Conservation (phyloP, 768 basidiomycete genomes). For the Suillus tomentosus region DNA sequence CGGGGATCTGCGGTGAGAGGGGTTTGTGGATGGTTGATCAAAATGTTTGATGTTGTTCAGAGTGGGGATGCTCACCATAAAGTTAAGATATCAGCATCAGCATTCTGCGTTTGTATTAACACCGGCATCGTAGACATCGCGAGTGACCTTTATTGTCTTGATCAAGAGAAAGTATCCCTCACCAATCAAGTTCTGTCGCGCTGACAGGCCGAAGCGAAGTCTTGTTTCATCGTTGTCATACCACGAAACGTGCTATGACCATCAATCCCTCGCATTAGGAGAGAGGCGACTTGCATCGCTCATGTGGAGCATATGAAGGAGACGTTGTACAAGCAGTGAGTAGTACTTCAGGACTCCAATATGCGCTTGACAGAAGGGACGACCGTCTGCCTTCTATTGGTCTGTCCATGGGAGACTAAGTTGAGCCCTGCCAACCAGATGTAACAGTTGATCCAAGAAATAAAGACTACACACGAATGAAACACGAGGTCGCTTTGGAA, state of each 20-base stretch:
- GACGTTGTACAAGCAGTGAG: background rate
- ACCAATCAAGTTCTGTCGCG: background rate
- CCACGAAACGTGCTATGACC: background rate
- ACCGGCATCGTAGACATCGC: background rate
- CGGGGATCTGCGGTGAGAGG: background rate
- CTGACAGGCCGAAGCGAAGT: background rate
- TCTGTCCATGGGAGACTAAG: background rate
- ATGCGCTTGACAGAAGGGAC: background rate
- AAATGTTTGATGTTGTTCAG: background rate
- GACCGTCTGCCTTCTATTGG: background rate
- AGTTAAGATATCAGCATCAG: background rate
- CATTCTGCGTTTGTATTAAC: background rate
- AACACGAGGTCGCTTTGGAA: background rate
- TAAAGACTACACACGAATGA: background rate
- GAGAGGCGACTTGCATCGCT: background rate
- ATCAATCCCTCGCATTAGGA: background rate
- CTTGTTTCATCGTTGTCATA: background rate
- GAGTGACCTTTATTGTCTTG: background rate
- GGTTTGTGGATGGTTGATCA: background rate
- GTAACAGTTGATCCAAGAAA: background rate
- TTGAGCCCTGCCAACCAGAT: background rate
- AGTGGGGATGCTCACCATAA: background rate
- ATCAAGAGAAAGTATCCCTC: background rate
- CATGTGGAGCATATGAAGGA: background rate
- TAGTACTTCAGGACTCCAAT: background rate